Conservation (phyloP, 257 asterid species). For the Sherardia arvensis region DNA sequence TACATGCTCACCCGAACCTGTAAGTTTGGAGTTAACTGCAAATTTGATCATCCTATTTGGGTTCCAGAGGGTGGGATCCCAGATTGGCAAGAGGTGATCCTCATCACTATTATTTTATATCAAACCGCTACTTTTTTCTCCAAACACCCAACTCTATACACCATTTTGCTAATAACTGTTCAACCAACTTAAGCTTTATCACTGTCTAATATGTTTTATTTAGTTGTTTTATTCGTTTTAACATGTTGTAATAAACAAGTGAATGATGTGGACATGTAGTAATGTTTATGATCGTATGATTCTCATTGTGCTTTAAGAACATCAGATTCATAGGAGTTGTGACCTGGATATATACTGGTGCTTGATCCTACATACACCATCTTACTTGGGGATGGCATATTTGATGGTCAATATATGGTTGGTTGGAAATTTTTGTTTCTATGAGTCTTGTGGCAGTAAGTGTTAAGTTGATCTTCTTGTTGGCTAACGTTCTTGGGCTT, state of each 20-base stretch:
- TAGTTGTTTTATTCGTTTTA: background rate
- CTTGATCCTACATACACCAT: background rate
- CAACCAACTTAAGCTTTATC: too few relatives aligned
- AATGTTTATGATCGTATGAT: too few relatives aligned
- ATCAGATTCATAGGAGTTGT: background rate
- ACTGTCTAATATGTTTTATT: background rate
- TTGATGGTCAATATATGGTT: background rate
- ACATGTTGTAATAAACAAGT: background rate
- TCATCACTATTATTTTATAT: constrained; percentile 36
- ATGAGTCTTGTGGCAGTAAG: background rate
- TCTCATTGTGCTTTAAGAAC: background rate
- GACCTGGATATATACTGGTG: background rate
- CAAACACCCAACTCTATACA: background rate
- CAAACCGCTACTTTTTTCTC: constrained; percentile 10
- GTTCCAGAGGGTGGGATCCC: constrained; percentile 99
- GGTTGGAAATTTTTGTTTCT: background rate
- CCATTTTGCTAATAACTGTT: background rate
- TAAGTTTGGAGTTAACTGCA: constrained; percentile 98
- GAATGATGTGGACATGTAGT: too few relatives aligned
- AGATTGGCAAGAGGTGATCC: constrained; percentile 99
- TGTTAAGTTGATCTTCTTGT: background rate
- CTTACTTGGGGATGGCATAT: background rate
- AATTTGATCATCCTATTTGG: constrained; percentile 99
- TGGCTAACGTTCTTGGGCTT: background rate
- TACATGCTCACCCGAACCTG: constrained; percentile 99